phyloP scores from a whole-genome alignment of 495 filamentous ascomycete species.

The Baudoinia panamericana region DNA sequence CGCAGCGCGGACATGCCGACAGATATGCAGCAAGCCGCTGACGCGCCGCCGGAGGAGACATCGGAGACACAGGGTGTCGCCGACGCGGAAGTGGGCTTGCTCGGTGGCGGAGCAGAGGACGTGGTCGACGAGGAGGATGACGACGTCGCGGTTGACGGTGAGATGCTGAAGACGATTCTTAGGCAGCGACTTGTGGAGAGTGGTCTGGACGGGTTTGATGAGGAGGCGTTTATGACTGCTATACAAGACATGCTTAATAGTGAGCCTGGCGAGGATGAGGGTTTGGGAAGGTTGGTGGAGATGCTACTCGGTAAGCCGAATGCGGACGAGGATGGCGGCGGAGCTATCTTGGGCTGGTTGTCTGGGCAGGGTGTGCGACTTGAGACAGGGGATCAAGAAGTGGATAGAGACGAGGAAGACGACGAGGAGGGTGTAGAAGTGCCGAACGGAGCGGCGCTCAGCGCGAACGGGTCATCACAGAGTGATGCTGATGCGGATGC shows the following conservation, averaged over 20 bases:
- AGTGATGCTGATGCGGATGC: not conserved
- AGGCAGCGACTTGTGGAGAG: slow-evolving; percentile 19
- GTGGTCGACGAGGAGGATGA: slow-evolving; percentile 4
- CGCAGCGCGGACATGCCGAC: slow-evolving; percentile 10
- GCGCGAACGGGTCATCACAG: not conserved
- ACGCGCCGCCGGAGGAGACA: slow-evolving; percentile 9
- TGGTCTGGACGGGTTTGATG: slow-evolving; percentile 26
- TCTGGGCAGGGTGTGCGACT: slow-evolving; percentile 21
- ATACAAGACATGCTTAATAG: slow-evolving; percentile 25
- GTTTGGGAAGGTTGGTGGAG: slow-evolving; percentile 23
- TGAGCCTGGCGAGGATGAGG: slow-evolving; percentile 26
- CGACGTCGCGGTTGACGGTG: slow-evolving; percentile 16
- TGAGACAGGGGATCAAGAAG: not conserved
- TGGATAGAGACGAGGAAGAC: not conserved
- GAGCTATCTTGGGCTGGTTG: slow-evolving; percentile 19
- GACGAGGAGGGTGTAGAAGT: not conserved
- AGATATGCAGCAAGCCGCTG: slow-evolving; percentile 16
- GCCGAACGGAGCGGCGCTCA: not conserved
- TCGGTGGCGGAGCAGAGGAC: not conserved
- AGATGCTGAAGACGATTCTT: slow-evolving; percentile 23
- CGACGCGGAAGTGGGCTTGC: not conserved
- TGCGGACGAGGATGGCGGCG: slow-evolving; percentile 10
- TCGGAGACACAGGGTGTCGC: not conserved
- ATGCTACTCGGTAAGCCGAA: slow-evolving; percentile 21
- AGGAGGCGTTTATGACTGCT: slow-evolving; percentile 24